Base-by-base conservation (phyloP, 2,329 filamentous ascomycete genomes). In the Apiospora phragmitis region DNA sequence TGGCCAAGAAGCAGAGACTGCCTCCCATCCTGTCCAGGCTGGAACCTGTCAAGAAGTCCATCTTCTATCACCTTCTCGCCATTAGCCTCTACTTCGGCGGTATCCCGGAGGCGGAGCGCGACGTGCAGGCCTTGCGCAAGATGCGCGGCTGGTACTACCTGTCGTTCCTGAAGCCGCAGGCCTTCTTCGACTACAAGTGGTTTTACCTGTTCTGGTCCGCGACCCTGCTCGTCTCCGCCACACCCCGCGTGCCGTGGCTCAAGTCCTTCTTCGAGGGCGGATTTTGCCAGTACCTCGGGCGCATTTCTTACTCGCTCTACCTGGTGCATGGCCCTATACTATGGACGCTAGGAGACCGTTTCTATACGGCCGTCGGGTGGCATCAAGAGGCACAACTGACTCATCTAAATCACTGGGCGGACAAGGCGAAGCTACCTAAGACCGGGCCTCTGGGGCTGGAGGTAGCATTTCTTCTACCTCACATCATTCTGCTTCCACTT, bases 131-230 rank as follows among this genome's bases (percentile, higher is more conserved):
- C 8, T 79, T 93, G 1, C 80, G 83, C 32, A 82, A 83, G 32
- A 89, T 86, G 21, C 85, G 88, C 0, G 90, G 90, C 2, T 92
- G 90, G 89, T 85, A 86, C 72, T 89, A 84, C 73, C 79, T 91
- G 18, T 89, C 89, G 0, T 85, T 84, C 71, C 81, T 93, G 70
- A 91, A 91, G 71, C 89, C 90, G 0, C 89, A 92, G 76, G 90
- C 90, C 1, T 87, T 90, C 14, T 91, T 85, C 74, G 89, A 92
- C 76, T 86, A 85, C 76, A 92, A 92, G 78, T 92, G 89, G 89
- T 92, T 92, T 79, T 92, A 86, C 76, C 84, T 92, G 3, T 90
- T 90, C 77, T 88, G 85, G 82, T 90, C 89, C 0, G 85, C 90
- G 1, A 81, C 83, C 32, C 83, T 90, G 68, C 77, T 91, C 0